Conservation (phyloP, 371 early-diverging fungal species). For the Mucor saturninus region DNA sequence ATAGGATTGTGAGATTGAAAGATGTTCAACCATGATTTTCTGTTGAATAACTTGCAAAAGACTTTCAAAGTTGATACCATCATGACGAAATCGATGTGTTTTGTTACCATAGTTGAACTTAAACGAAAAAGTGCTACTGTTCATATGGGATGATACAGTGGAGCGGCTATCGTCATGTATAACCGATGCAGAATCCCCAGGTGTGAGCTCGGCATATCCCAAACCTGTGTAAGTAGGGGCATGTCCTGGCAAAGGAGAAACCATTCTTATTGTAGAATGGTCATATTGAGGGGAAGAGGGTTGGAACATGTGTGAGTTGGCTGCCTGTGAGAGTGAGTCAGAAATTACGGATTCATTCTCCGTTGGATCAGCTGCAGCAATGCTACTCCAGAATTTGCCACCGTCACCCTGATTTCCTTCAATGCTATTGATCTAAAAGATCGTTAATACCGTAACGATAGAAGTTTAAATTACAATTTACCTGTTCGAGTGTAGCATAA, state of each 20-base stretch:
- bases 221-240: conserved; percentile 29
- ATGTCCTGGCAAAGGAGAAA: conserved; percentile 27
- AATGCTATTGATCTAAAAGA: conserved; percentile 34
- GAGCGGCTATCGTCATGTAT: conserved; percentile 36
- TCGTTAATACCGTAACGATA: conserved; percentile 1
- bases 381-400: conserved; percentile 59
- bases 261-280: conserved; percentile 12
- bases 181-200: conserved; percentile 38
- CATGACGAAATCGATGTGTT: conserved; percentile 76
- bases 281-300: conserved; percentile 23
- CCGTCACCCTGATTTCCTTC: conserved; percentile 52
- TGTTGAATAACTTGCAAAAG: conserved; percentile 55
- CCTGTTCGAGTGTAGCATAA: conserved; percentile 79
- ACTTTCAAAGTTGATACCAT: conserved; percentile 50
- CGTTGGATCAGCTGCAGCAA: conserved; percentile 47
- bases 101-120: conserved; percentile 74
- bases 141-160: conserved; percentile 32
- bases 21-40: conserved; percentile 35
- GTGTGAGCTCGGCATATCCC: conserved; percentile 41
- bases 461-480: conserved; percentile 18
- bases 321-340: conserved; percentile 50
- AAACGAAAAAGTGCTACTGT: conserved; percentile 64
- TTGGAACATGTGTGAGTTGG: conserved; percentile 43
- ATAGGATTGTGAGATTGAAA: conserved; percentile 35
- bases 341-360: conserved; percentile 57